A percentile compares a stretch with the other conserved stretches of the same genome.
phyloP scores from a whole-genome alignment of 352 stramenopile species.

The Blastocystis sp. region DNA sequence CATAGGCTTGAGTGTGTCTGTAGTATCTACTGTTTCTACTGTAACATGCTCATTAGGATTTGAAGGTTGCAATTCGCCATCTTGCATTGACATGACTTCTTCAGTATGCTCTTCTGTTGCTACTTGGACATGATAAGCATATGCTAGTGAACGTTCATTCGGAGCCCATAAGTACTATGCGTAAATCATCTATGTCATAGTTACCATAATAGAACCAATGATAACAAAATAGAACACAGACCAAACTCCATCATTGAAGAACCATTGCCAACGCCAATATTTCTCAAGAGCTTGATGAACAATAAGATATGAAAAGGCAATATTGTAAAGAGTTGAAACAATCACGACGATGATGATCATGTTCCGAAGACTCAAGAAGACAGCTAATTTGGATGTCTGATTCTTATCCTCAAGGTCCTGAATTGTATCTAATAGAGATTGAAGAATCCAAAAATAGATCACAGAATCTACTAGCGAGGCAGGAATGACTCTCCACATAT shows the following conservation, averaged over 20 bases:
- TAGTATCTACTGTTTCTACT: neutral
- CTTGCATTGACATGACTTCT: neutral
- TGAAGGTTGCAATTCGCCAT: neutral
- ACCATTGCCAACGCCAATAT: conserved; percentile 26
- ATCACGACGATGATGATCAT: neutral
- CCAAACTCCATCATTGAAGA: conserved; percentile 40
- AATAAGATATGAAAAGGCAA: neutral
- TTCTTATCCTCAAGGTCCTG: conserved; percentile 53
- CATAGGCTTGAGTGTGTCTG: neutral
- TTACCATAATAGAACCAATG: neutral
- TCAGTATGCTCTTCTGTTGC: conserved; percentile 37
- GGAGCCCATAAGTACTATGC: conserved; percentile 21
- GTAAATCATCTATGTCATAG: neutral
- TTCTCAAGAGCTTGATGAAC: neutral
- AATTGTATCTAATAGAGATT: neutral
- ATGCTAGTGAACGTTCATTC: conserved; percentile 2
- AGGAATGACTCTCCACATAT: neutral
- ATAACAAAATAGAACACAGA: neutral
- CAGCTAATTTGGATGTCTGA: conserved; percentile 3
- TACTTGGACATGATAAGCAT: conserved; percentile 55
- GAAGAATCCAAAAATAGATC: neutral
- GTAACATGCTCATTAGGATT: neutral
- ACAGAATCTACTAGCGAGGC: neutral
- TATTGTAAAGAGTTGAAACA: neutral
- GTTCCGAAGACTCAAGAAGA: conserved; percentile 13